Conservation (phyloP, 2,329 filamentous ascomycete genomes). For the Purpureocillium takamizusanense region DNA sequence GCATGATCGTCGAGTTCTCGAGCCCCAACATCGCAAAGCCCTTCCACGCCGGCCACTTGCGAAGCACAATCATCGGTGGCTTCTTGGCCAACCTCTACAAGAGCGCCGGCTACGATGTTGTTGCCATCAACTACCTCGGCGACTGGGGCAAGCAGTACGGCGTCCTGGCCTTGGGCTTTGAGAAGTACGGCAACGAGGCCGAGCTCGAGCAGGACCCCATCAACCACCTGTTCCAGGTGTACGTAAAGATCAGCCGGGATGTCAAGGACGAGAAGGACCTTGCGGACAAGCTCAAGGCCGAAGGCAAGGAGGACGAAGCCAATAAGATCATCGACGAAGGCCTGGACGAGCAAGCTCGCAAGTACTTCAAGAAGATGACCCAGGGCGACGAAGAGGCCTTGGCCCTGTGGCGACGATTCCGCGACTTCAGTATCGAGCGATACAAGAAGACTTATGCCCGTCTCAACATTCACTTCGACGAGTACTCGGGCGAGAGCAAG, state of each 20-base stretch:
- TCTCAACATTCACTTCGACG: constrained; percentile 63
- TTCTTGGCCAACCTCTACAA: constrained; percentile 59
- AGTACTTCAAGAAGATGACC: constrained; percentile 51
- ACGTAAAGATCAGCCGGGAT: constrained; percentile 55
- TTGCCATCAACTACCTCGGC: constrained; percentile 62
- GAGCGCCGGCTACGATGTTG: constrained; percentile 57
- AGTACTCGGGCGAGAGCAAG: constrained; percentile 66
- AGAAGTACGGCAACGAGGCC: constrained; percentile 56
- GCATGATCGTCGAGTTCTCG: constrained; percentile 60
- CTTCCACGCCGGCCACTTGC: constrained; percentile 60
- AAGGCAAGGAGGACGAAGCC: constrained; percentile 28
- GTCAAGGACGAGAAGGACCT: constrained; percentile 53
- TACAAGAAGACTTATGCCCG: constrained; percentile 51
- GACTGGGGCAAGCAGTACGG: constrained; percentile 66
- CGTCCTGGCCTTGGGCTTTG: constrained; percentile 56
- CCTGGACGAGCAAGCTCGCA: constrained; percentile 38
- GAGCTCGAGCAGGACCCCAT: constrained; percentile 56
- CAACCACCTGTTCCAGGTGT: constrained; percentile 59
- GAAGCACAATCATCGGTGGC: constrained; percentile 62
- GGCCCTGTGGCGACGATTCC: constrained; percentile 43
- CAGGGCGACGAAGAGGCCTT: constrained; percentile 44
- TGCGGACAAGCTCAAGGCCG: constrained; percentile 35
- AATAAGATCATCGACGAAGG: constrained; percentile 25
- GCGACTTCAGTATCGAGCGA: constrained; percentile 40
- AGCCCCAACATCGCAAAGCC: constrained; percentile 67